Base-by-base conservation (phyloP, 2,329 filamentous ascomycete species). In the Alternaria burnsii region DNA sequence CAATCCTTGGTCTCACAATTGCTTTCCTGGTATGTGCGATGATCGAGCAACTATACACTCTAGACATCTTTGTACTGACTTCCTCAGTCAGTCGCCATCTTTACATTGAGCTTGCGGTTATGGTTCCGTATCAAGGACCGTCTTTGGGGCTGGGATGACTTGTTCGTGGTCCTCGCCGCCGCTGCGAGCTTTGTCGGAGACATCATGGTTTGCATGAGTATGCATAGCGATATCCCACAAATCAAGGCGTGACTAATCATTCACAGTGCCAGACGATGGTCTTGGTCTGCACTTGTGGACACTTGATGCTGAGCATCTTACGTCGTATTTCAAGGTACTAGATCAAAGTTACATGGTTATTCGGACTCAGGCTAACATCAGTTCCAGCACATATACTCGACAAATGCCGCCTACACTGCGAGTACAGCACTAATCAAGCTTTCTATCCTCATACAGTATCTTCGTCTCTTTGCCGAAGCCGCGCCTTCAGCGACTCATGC, bases 381-480 rank as follows among this genome's bases (percentile, higher is more conserved):
- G 3, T 11, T n/a, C 30, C 20, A 78, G 73, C 68, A 73, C 46
- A 65, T 79, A 10, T 79, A 72, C 61, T 50, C 67, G 2, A 71
- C 71, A 22, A 79, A 78, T 36, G 46, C 65, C 8, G 63, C 69
- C 3, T 79, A 79, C 60, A 65, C 68, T 43, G 61, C 65, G 6
- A 74, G 71, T 20, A 71, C 77, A 1, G 69, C 74, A 3, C 72
- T 77, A 12, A 77, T 79, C 60, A 79, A 79, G 48, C 66, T 79
- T 18, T 68, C 77, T 2, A 75, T 79, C 20, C 69, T 79, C 3
- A 67, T 77, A 40, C 77, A 79, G 55, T 79, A 78, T 42, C 69
- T 74, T 16, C 76, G 77, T 12, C 66, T 79, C 9, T 79, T 78
- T 60, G 65, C 70, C 12, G 67, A 70, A 53, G 58, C 67, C 16